These are phyloP conservation scores for Phytopythium boreale DNA, from an alignment of 352 stramenopile species.

Conservation along the genomic window DNA sequence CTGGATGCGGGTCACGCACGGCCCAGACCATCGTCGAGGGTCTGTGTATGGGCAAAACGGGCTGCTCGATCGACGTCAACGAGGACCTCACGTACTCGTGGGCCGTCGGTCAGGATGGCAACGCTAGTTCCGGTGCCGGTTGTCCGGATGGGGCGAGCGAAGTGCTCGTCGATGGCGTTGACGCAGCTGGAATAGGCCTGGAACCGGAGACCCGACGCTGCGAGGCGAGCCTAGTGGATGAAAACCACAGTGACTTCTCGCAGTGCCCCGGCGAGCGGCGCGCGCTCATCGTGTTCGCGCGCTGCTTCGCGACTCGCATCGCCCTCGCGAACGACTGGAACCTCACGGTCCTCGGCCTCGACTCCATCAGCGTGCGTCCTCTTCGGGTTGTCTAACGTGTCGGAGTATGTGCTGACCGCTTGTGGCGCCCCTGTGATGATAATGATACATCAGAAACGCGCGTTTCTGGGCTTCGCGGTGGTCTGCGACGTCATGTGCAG, in stretches of 20 bases:
- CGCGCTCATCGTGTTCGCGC: constrained; percentile 66
- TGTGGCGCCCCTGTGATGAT: background rate
- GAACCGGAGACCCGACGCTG: constrained; percentile 13
- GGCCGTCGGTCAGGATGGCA: constrained; percentile 22
- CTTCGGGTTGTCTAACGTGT: background rate
- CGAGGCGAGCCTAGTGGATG: constrained; percentile 39
- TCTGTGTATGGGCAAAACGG: constrained; percentile 65
- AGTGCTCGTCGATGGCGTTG: background rate
- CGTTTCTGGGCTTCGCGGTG: constrained; percentile 67
- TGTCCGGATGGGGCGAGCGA: constrained; percentile 34
- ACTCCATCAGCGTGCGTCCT: constrained; percentile 61
- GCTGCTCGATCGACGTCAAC: constrained; percentile 62
- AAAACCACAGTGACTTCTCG: constrained; percentile 43
- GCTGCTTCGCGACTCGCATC: constrained; percentile 78
- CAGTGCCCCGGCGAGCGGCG: constrained; percentile 31
- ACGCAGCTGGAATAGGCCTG: background rate
- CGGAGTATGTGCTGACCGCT: background rate
- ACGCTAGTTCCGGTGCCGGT: constrained; percentile 31
- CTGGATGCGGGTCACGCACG: constrained; percentile 35
- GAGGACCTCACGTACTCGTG: constrained; percentile 56
- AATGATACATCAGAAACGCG: constrained; percentile 34
- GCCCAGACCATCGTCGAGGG: constrained; percentile 69
- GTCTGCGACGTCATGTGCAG: constrained; percentile 70
- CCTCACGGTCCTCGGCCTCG: constrained; percentile 76
- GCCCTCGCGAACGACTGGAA: constrained; percentile 68